Base-by-base conservation (phyloP, 225 moss, liverwort and hornwort genomes). In the Neckera pumila region DNA sequence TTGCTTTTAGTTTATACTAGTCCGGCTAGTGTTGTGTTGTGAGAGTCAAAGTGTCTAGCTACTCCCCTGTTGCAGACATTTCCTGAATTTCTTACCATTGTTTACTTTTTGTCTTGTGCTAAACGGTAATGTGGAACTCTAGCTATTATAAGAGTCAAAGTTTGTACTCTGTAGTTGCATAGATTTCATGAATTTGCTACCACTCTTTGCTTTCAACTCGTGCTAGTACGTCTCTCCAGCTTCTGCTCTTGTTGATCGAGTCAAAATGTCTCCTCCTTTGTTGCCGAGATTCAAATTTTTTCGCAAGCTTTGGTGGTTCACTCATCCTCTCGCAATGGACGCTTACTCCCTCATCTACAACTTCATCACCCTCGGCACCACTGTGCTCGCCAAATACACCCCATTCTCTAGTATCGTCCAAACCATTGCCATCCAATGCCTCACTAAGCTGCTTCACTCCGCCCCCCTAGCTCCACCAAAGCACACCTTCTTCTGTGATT, bases 401-500 rank as follows among this genome's bases (percentile, higher is more conserved):
- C 27, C 53, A 22, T 89, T 75, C 81, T 73, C 72, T 6, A 89
- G 89, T 56, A 93, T 88, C 76, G 92, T 93, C 69, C 65, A 56
- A 72, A 38, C 70, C 58, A 77, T 93, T n/a, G 93, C 92, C 15
- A 80, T 63, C 60, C 92, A 91, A 73, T 93, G 93, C 33, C 62
- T 92, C 23, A 63, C 80, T 76, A 93, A 91, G 80, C 81, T 92
- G 5, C 91, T 85, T 14, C 79, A 75, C 6, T n/a, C 71, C 3
- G 54, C 31, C 56, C 85, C 86, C 89, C 58, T 5, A 6, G 27
- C 60, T 2, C 60, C 13, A 93, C 84, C 40, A 92, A 92, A 88
- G 77, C 90, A 84, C 71, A 93, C 92, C 23, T 93, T 88, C 38
- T 83, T 94, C 8, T 93, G 81, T 28, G 91, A 92, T 27, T 91